Conservation (phyloP, 805 yeast species). For the baker's yeast (Saccharomyces cerevisiae) region DNA sequence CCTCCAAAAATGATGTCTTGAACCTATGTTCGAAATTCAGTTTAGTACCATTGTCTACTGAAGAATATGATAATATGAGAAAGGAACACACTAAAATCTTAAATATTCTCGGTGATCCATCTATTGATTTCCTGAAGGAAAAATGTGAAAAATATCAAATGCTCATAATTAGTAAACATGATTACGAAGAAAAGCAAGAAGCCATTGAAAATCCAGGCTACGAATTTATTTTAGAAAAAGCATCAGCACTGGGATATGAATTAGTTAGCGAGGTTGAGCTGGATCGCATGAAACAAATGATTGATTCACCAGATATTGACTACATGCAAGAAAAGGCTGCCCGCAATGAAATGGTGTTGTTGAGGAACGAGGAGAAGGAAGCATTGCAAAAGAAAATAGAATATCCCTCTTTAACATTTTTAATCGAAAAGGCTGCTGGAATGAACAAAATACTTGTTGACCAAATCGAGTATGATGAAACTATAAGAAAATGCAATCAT, state of each 20-base stretch:
- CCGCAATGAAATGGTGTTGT: not conserved
- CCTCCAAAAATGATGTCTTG: slow-evolving; percentile 8
- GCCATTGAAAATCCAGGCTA: slow-evolving; percentile 19
- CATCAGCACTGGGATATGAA: slow-evolving; percentile 18
- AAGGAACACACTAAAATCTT: not conserved
- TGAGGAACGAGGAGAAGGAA: slow-evolving; percentile 1
- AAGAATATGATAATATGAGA: slow-evolving; percentile 10
- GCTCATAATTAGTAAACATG: slow-evolving; percentile 4
- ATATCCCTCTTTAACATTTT: slow-evolving; percentile 8
- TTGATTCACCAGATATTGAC: slow-evolving; percentile 6
- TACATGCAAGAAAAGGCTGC: slow-evolving; percentile 9
- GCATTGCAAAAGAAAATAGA: slow-evolving; percentile 2
- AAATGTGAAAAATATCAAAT: not conserved
- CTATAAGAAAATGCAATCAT: not conserved
- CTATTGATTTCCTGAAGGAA: slow-evolving; percentile 1
- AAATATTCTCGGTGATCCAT: not conserved
- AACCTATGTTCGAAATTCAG: slow-evolving; percentile 12
- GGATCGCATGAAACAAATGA: slow-evolving; percentile 1
- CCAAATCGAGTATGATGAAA: not conserved
- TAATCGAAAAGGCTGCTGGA: not conserved
- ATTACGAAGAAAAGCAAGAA: not conserved
- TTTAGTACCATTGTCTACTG: slow-evolving; percentile 8
- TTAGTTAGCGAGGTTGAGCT: slow-evolving; percentile 7
- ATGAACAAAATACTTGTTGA: not conserved
- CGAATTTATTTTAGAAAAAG: slow-evolving; percentile 30